Evolutionary conservation across 2,329 filamentous ascomycete genomes (phyloP).

Genomic region (Colletotrichum spinosum): DNA sequence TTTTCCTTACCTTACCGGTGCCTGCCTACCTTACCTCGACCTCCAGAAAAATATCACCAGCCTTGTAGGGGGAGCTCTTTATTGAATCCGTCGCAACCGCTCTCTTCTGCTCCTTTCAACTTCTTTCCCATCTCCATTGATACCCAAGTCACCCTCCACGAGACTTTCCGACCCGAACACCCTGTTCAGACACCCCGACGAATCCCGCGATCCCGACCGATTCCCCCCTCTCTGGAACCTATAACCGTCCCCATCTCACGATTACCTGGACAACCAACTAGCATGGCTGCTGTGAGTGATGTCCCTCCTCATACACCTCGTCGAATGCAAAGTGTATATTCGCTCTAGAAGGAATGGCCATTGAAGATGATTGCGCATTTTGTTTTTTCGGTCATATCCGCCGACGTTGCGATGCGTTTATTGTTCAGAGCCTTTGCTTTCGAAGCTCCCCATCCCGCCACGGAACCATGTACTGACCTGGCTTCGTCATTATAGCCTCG

Average conservation of each 20-base stretch:
- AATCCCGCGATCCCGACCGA: constrained; percentile 32
- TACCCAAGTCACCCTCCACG: constrained; percentile 31
- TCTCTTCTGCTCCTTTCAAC: constrained; percentile 32
- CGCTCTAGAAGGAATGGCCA: background rate
- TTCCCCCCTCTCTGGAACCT: constrained; percentile 22
- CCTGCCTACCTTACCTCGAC: background rate
- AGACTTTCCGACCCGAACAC: constrained; percentile 32
- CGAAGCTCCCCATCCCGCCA: constrained; percentile 31
- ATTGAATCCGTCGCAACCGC: constrained; percentile 38
- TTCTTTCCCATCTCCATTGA: constrained; percentile 38
- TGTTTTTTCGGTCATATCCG: background rate
- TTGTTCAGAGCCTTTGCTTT: constrained; percentile 3
- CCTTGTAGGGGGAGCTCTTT: constrained; percentile 38
- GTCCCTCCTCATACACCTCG: background rate
- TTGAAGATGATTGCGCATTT: constrained; percentile 1
- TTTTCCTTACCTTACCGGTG: constrained; percentile 26
- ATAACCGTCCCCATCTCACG: constrained; percentile 29
- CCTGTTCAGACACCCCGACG: constrained; percentile 22
- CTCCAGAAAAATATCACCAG: constrained; percentile 41
- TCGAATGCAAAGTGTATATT: background rate
- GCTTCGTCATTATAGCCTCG: constrained; percentile 48
- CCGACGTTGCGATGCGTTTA: constrained; percentile 12
- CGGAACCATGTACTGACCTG: constrained; percentile 28
- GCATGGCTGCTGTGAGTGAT: constrained; percentile 39
- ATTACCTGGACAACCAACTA: constrained; percentile 35